phyloP scores from a whole-genome alignment of 768 basidiomycete species.

The Coprinopsis strossmayeri region DNA sequence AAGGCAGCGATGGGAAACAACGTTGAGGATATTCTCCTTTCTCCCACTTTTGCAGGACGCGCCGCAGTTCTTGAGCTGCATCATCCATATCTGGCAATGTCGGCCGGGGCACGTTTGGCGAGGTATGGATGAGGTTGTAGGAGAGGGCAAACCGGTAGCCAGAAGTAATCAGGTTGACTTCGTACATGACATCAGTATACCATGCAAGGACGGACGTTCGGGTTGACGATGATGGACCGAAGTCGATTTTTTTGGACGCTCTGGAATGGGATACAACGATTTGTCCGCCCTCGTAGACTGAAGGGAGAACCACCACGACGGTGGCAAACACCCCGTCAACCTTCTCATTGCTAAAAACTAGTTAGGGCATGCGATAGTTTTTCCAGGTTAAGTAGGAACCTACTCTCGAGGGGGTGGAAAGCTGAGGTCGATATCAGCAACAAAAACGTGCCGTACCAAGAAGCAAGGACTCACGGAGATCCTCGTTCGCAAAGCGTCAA shows the following conservation, averaged over 20 bases:
- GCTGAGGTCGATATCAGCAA: no score
- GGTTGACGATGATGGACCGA: constrained; percentile 21
- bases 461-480: no score
- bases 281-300: constrained; percentile 38
- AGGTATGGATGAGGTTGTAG: constrained; percentile 41
- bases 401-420: no score
- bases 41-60: constrained; percentile 33
- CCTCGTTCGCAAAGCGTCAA: no score
- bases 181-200: constrained; percentile 47
- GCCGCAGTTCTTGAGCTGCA: constrained; percentile 18
- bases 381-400: no score
- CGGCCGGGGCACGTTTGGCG: constrained; percentile 22
- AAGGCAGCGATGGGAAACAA: constrained; percentile 12
- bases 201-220: constrained; percentile 37
- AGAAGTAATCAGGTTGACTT: constrained; percentile 39
- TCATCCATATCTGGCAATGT: constrained; percentile 19
- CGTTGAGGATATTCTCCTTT: constrained; percentile 14
- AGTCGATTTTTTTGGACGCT: constrained; percentile 28
- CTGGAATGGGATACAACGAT: constrained; percentile 35
- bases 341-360: constrained; percentile 46
- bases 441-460: no score
- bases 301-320: constrained; percentile 40
- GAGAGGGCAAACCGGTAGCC: constrained; percentile 46
- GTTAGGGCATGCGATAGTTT: no score
- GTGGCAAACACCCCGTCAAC: constrained; percentile 45